phyloP scores from a whole-genome alignment of 768 basidiomycete genomes.

The Omphalotus guepiniiformis region DNA sequence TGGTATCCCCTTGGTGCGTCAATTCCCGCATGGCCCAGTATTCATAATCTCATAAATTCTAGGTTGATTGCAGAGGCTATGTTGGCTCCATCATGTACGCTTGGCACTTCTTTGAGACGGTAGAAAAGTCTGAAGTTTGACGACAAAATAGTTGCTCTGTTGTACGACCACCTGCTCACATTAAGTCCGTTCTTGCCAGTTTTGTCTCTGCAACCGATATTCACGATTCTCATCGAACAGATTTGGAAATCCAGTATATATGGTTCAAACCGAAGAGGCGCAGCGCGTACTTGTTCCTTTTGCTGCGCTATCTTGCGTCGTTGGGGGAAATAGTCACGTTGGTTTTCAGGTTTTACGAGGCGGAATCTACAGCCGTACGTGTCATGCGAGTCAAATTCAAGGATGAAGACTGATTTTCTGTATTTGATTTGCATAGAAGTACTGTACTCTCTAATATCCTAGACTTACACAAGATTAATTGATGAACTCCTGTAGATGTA shows the following conservation, averaged over 20 bases:
- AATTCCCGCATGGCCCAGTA: neutral
- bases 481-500: no score
- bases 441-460: neutral
- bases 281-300: neutral
- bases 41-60: neutral
- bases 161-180: constrained; percentile 4
- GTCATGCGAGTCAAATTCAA: no score
- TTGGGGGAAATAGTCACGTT: neutral
- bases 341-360: neutral
- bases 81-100: neutral
- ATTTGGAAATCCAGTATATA: neutral
- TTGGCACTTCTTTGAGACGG: neutral
- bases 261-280: neutral
- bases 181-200: neutral
- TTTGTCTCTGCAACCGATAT: neutral
- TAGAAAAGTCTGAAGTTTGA: no score
- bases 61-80: constrained; percentile 2
- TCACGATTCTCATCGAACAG: neutral
- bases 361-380: neutral
- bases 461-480: no score
- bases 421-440: no score
- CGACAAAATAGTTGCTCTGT: neutral
- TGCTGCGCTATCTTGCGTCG: constrained; percentile 1
- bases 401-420: no score
- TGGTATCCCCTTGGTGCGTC: neutral